Evolutionary conservation across 2,329 filamentous ascomycete genomes (phyloP), one percentile per base, ranked within the genome.

Genomic region (Xylariaceae sp.): DNA sequence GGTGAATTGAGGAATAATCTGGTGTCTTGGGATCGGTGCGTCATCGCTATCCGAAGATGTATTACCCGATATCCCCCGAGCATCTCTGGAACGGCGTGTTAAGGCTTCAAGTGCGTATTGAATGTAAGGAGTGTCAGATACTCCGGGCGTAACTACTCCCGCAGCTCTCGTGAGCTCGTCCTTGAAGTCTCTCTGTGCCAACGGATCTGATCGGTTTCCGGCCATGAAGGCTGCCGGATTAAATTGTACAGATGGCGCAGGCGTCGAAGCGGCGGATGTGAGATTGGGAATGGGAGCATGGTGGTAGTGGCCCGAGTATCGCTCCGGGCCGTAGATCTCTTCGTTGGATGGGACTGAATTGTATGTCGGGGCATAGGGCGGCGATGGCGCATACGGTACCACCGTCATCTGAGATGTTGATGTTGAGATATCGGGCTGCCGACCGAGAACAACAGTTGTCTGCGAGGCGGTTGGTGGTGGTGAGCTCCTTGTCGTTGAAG

Each of bases 31-130:
- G 14, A 43, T 45, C 42, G 54, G 18, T n/a, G 49, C 36, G 47
- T 52, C 54, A n/a, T 61, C 58, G 18, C 53, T 58, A 12, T 46
- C 47, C 6, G 57, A 58, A 4, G 53, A 54, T 14, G 44, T 43
- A 14, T 55, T 55, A 18, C 39, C 52, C 11, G 56, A 54, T 7
- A 48, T 10, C 17, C 43, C 75, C 72, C 48, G 77, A 49, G 74
- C 70, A 6, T 83, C 75, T 52, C 88, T 83, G 49, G 85, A 85
- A 61, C 87, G 82, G 42, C 86, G 77, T 6, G 90, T 95, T 58
- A 97, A 74, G 55, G 92, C 89, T 56, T 95, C 88, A 55, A 97
- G 82, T 38, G 92, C 91, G 66, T 94, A 95, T 56, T 87, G 87
- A 55, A 96, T 89, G 67, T 91, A 95, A 0, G 90, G 90, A 9